phyloP scores from a whole-genome alignment of 129 eudicot species.

The Oenanthe sinensis region DNA sequence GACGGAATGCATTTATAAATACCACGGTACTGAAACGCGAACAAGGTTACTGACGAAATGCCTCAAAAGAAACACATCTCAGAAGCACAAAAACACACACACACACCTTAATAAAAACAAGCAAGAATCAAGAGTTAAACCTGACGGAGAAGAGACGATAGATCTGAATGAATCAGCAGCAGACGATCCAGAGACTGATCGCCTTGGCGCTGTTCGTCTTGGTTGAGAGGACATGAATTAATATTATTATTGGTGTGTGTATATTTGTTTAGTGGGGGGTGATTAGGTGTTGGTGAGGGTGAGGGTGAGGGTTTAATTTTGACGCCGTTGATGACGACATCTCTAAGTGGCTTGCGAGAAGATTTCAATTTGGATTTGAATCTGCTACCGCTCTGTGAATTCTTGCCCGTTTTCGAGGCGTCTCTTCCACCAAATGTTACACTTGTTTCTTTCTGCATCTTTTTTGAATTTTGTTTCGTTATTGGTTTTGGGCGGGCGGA shows the following conservation, averaged over 20 bases:
- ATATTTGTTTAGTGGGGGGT: constrained; percentile 19
- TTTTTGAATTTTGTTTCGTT: not conserved
- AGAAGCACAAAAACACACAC: not conserved
- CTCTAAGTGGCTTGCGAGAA: constrained; percentile 64
- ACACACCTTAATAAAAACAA: not conserved
- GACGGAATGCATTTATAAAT: not conserved
- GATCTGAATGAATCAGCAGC: constrained; percentile 66
- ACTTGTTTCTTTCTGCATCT: not conserved
- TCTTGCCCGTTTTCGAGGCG: constrained; percentile 36
- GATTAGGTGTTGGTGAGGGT: not conserved
- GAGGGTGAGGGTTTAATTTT: constrained; percentile 5
- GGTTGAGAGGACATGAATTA: not conserved
- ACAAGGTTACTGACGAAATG: not conserved
- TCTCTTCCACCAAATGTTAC: not conserved
- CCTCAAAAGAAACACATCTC: not conserved
- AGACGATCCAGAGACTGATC: constrained; percentile 60
- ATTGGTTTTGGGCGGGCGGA: not conserved
- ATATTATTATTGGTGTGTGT: not conserved
- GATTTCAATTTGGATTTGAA: constrained; percentile 19
- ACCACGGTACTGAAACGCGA: not conserved
- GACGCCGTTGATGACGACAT: constrained; percentile 39
- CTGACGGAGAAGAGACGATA: constrained; percentile 55
- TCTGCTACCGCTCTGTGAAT: constrained; percentile 27
- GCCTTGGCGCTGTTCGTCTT: not conserved
- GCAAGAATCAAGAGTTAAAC: constrained; percentile 11